phyloP scores from a whole-genome alignment of 768 basidiomycete genomes.

The Lentinula boryana region DNA sequence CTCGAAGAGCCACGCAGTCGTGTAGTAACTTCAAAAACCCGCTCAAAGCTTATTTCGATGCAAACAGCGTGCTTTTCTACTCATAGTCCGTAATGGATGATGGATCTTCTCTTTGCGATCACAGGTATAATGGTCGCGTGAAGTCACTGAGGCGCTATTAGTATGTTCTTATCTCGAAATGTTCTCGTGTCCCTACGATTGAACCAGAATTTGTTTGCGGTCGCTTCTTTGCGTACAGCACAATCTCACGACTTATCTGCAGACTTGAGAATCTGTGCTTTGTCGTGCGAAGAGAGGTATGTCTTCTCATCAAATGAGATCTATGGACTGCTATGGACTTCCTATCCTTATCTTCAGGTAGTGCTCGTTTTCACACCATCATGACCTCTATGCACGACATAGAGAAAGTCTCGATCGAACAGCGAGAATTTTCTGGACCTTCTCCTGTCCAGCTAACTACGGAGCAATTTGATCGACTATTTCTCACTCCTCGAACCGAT shows the following conservation, averaged over 20 bases:
- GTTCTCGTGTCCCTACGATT: neutral
- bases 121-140: too few relatives aligned
- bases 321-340: neutral
- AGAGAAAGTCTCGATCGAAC: constrained; percentile 11
- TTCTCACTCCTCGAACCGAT: constrained; percentile 10
- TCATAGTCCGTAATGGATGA: too few relatives aligned
- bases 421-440: neutral
- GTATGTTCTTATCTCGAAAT: too few relatives aligned
- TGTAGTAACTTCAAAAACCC: too few relatives aligned
- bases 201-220: neutral
- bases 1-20: too few relatives aligned
- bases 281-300: neutral
- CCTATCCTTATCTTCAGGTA: neutral
- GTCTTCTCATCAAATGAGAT: neutral
- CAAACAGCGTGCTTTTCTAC: too few relatives aligned
- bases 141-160: too few relatives aligned
- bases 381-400: constrained; percentile 2
- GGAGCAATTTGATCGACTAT: constrained; percentile 13
- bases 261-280: neutral
- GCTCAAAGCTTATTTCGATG: too few relatives aligned
- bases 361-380: neutral
- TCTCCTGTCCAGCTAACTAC: constrained; percentile 4
- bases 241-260: neutral
- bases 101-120: too few relatives aligned
- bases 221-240: neutral